Evolutionary conservation across 2,329 filamentous ascomycete genomes (phyloP).

Genomic region (Aspergillus awamori): DNA sequence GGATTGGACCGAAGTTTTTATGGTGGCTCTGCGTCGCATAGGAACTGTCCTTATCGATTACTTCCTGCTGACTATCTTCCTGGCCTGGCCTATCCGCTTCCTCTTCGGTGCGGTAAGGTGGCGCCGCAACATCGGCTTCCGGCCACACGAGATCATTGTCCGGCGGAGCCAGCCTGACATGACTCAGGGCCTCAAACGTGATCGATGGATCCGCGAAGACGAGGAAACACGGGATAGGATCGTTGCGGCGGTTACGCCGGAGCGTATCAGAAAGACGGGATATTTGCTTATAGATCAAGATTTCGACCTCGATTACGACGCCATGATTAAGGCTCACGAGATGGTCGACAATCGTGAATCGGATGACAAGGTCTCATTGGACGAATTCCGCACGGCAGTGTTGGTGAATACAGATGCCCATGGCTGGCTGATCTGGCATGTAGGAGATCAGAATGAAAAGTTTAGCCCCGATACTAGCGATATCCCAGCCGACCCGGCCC

Average conservation of each 20-base stretch:
- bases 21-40: slow-evolving; percentile 63
- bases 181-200: slow-evolving; percentile 62
- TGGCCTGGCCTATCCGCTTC: slow-evolving; percentile 75
- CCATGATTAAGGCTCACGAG: slow-evolving; percentile 73
- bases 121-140: slow-evolving; percentile 75
- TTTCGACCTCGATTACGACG: slow-evolving; percentile 85
- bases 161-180: slow-evolving; percentile 71
- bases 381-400: slow-evolving; percentile 73
- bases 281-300: slow-evolving; percentile 82
- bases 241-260: slow-evolving; percentile 68
- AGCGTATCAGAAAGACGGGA: slow-evolving; percentile 76
- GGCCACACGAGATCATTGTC: slow-evolving; percentile 78
- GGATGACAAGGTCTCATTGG: slow-evolving; percentile 50
- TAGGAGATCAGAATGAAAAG: slow-evolving; percentile 58
- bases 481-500: slow-evolving; percentile 43
- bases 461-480: not conserved
- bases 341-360: slow-evolving; percentile 59
- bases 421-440: slow-evolving; percentile 67
- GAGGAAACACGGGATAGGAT: slow-evolving; percentile 60
- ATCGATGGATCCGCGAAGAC: slow-evolving; percentile 52
- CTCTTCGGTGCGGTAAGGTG: slow-evolving; percentile 69
- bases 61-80: slow-evolving; percentile 66
- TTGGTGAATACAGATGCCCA: slow-evolving; percentile 68
- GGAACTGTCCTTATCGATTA: slow-evolving; percentile 75
- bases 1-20: slow-evolving; percentile 59